phyloP scores from a whole-genome alignment of 352 stramenopile species.

The Globisporangium splendens region DNA sequence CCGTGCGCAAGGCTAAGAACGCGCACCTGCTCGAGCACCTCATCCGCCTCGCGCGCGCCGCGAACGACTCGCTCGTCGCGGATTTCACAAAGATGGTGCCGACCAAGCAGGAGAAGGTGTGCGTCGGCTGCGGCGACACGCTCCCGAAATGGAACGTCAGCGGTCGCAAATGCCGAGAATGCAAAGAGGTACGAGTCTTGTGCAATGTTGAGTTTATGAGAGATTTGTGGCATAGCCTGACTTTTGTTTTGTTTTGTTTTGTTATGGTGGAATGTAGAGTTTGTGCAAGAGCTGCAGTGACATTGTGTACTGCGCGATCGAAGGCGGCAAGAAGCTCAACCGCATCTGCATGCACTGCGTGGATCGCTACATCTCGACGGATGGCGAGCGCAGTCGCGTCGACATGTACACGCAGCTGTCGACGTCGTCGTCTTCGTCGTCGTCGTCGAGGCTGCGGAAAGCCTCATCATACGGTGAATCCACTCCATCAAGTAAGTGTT shows the following conservation, averaged over 20 bases:
- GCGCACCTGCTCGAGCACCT: slow-evolving; percentile 58
- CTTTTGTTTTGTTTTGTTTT: no score
- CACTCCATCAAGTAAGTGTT: no score
- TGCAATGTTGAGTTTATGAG: no score
- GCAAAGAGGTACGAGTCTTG: slow-evolving; percentile 59
- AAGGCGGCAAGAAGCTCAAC: slow-evolving; percentile 65
- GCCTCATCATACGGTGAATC: slow-evolving; percentile 1
- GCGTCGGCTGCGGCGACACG: slow-evolving; percentile 39
- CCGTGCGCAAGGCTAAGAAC: slow-evolving; percentile 55
- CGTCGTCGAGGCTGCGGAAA: background rate
- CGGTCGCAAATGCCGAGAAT: slow-evolving; percentile 51
- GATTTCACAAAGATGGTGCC: slow-evolving; percentile 37
- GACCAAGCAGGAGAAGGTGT: slow-evolving; percentile 27
- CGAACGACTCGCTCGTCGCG: slow-evolving; percentile 38
- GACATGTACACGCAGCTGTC: slow-evolving; percentile 17
- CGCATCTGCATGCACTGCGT: slow-evolving; percentile 67
- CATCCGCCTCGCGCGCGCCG: slow-evolving; percentile 48
- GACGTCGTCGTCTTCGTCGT: background rate
- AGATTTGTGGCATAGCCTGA: slow-evolving; percentile 13
- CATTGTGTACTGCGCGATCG: slow-evolving; percentile 56
- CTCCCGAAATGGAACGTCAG: slow-evolving; percentile 39
- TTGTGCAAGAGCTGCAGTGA: slow-evolving; percentile 57
- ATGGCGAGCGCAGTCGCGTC: slow-evolving; percentile 5
- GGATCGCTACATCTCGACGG: slow-evolving; percentile 17
- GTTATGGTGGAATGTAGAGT: no score